A percentile compares a stretch with the other conserved stretches of the same genome.
phyloP scores from a whole-genome alignment of 257 asterid species.

The Solanum dulcamara region DNA sequence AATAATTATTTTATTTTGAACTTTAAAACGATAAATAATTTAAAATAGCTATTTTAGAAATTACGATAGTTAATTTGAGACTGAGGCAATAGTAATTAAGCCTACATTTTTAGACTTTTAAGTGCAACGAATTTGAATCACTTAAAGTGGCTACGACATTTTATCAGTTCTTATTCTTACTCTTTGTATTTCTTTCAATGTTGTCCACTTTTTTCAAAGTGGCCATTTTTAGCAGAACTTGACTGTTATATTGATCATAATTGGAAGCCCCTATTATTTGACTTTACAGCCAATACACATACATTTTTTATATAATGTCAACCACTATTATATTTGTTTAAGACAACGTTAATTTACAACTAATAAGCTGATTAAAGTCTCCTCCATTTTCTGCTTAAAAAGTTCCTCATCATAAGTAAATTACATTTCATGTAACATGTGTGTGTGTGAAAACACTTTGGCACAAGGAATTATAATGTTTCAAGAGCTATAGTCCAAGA shows the following conservation, averaged over 20 bases:
- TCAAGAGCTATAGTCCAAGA: neutral
- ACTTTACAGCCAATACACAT: neutral
- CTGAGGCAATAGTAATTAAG: neutral
- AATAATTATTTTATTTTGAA: neutral
- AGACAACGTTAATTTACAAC: neutral
- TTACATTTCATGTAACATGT: neutral
- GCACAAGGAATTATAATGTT: neutral
- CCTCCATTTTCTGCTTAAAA: neutral
- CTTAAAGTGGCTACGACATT: neutral
- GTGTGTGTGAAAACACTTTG: neutral
- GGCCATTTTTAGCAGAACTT: neutral
- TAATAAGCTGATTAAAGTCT: neutral
- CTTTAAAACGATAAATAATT: neutral
- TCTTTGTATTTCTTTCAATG: neutral
- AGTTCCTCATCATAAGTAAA: neutral
- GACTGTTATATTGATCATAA: neutral
- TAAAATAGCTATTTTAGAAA: neutral
- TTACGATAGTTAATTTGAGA: neutral
- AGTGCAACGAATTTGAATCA: neutral
- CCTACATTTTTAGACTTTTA: neutral
- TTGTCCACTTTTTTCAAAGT: neutral
- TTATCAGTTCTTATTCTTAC: neutral
- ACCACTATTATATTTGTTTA: neutral
- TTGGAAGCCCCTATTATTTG: neutral
- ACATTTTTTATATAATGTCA: neutral